Base-by-base conservation (phyloP, 306 rosid genomes). In the Quercus agrifolia region DNA sequence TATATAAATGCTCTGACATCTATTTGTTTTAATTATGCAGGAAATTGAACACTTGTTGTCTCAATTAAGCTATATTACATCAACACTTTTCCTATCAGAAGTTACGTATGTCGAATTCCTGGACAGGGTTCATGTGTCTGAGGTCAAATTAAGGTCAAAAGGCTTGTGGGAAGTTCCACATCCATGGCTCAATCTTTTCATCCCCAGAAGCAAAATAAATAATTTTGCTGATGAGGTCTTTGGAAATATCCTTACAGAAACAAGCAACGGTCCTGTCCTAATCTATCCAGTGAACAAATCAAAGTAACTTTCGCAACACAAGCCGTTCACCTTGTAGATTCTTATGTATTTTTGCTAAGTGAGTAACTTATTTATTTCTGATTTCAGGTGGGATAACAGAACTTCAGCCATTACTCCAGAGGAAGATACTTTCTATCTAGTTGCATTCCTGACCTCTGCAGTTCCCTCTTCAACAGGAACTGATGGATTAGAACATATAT, bases 91-190 rank as follows among this genome's bases (percentile, higher is more conserved):
- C 82, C 56, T 67, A 79, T 87, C 99, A 63, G 96, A 92, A 75
- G 96, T 91, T 75, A 84, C 89, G 70, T 92, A 93, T 59, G 78
- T 87, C 33, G 94, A 93, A 13, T 92, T 95, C 87, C 73, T 95
- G 49, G 98, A 95, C 84, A 91, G 99, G 79, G 99, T 95, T 73
- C 97, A 95, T 81, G 86, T 83, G 73, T 90, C 99, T 6, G 99
- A 93, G 85, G 83, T 90, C 76, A 89, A 91, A 85, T 77, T 95
- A 85, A 89, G 97, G 75, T 90, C 98, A 80, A 93, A 90, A 83
- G 97, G 92, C 55, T 82, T 92, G 84, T 95, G 99, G 99, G 97
- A 95, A 70, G 87, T 95, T 86, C 98, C 98, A 74, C 99, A 95
- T 70, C 99, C 99, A 25, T 95, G 99, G 99, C 98, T 95, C 86